These are phyloP conservation scores for Aspergillus sp. DNA, from an alignment of 2,329 filamentous ascomycete genomes.

Conservation along the genomic window DNA sequence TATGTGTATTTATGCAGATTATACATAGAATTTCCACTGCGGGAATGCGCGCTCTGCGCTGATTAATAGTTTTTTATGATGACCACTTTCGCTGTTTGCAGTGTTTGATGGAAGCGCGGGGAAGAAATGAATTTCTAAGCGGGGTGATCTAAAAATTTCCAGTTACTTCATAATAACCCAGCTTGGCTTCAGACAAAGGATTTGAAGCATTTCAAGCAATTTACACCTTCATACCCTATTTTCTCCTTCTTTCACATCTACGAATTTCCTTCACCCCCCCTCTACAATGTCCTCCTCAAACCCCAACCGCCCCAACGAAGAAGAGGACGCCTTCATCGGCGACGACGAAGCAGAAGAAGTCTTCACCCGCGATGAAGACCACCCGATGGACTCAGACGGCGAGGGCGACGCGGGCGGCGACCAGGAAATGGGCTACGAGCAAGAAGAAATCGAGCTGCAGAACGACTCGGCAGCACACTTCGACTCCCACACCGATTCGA, in stretches of 20 bases:
- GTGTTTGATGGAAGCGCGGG: constrained; percentile 25
- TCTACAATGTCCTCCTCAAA: constrained; percentile 36
- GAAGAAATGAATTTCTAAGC: constrained; percentile 31
- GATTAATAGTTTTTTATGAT: not conserved
- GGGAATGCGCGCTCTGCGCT: not conserved
- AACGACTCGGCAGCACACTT: constrained; percentile 96
- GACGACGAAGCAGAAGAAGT: constrained; percentile 78
- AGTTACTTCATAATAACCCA: not conserved
- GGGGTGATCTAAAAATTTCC: constrained; percentile 13
- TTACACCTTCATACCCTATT: not conserved
- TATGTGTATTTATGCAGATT: constrained; percentile 1
- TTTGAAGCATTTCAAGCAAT: not conserved
- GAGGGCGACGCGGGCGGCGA: constrained; percentile 55
- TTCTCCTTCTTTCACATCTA: not conserved
- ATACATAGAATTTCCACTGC: constrained; percentile 5
- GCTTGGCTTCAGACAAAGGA: not conserved
- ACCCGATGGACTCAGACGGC: constrained; percentile 75
- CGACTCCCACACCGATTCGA: constrained; percentile 82
- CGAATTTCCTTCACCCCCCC: not conserved
- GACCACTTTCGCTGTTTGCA: constrained; percentile 19
- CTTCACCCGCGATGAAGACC: constrained; percentile 64
- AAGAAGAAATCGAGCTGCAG: constrained; percentile 72
- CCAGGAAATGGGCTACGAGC: constrained; percentile 48
- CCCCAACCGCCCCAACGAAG: constrained; percentile 47
- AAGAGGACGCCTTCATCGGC: constrained; percentile 71